Conservation (phyloP, 352 stramenopile genomes). For the Phytophthora crassamura region DNA sequence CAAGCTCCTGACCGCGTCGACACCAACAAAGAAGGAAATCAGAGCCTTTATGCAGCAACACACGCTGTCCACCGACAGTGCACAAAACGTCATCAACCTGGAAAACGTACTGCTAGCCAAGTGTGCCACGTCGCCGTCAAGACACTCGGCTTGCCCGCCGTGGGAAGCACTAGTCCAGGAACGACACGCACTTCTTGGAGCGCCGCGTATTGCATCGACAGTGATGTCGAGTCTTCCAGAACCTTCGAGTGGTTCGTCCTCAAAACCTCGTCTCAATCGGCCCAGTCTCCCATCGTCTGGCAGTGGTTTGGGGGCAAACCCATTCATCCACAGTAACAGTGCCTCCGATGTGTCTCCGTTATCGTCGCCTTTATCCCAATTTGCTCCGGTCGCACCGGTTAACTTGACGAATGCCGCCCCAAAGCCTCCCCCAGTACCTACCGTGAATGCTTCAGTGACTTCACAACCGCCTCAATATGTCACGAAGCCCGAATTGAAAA, state of each 20-base stretch:
- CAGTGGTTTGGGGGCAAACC: background rate
- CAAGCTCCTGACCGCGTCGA: conserved; percentile 74
- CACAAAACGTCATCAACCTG: conserved; percentile 62
- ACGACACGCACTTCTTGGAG: conserved; percentile 57
- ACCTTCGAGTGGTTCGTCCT: background rate
- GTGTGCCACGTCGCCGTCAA: conserved; percentile 72
- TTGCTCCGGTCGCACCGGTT: conserved; percentile 25
- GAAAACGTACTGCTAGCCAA: conserved; percentile 81
- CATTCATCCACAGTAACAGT: conserved; percentile 15
- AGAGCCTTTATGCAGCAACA: conserved; percentile 69
- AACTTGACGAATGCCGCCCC: conserved; percentile 16
- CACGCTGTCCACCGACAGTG: conserved; percentile 48
- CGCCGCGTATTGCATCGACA: conserved; percentile 9
- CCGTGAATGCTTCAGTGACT: conserved; percentile 2
- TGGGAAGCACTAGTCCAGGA: conserved; percentile 83
- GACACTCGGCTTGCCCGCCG: conserved; percentile 70
- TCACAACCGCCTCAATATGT: conserved; percentile 1
- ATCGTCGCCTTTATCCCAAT: conserved; percentile 14
- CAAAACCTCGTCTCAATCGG: conserved; percentile 8
- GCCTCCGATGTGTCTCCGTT: conserved; percentile 19
- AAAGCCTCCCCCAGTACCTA: conserved; percentile 13
- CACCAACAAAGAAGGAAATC: conserved; percentile 83
- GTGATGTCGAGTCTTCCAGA: conserved; percentile 4
- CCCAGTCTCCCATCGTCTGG: conserved; percentile 16
- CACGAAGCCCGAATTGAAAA: conserved; percentile 19